Conservation (phyloP, 202 grass and related monocot species). For the Eragrostis tef region DNA sequence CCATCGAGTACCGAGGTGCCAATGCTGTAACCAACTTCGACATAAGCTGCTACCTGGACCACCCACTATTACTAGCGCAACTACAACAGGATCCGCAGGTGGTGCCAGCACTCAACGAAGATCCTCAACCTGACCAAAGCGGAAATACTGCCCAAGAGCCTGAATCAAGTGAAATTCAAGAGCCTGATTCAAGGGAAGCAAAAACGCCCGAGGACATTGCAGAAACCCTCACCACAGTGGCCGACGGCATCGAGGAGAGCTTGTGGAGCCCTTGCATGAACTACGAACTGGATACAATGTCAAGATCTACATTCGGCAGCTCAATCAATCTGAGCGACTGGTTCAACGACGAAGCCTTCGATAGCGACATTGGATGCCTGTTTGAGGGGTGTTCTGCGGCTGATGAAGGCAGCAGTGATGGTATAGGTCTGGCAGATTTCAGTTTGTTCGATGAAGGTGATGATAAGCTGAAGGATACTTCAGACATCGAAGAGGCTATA, state of each 20-base stretch:
- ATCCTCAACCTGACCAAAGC: slow-evolving; percentile 45
- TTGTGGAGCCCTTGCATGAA: slow-evolving; percentile 67
- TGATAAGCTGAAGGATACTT: slow-evolving; percentile 50
- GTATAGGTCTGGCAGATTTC: slow-evolving; percentile 27
- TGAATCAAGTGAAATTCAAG: background rate
- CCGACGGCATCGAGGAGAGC: slow-evolving; percentile 42
- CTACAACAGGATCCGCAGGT: slow-evolving; percentile 52
- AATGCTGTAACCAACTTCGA: slow-evolving; percentile 94
- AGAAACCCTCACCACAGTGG: slow-evolving; percentile 19
- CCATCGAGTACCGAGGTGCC: slow-evolving; percentile 76
- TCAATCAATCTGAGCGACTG: slow-evolving; percentile 55
- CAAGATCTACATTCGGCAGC: slow-evolving; percentile 24
- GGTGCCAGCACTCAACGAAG: slow-evolving; percentile 41
- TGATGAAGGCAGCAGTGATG: slow-evolving; percentile 43
- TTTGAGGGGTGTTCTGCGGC: slow-evolving; percentile 48
- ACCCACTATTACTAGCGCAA: slow-evolving; percentile 38
- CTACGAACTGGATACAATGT: slow-evolving; percentile 58
- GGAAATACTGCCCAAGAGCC: slow-evolving; percentile 44
- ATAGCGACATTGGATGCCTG: slow-evolving; percentile 55
- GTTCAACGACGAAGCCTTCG: slow-evolving; percentile 57
- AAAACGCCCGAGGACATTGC: slow-evolving; percentile 25
- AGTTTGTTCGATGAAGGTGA: slow-evolving; percentile 34
- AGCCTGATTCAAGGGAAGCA: background rate
- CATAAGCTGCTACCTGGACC: slow-evolving; percentile 73
- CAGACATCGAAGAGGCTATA: slow-evolving; percentile 42